These are phyloP conservation scores for Smittium culicis DNA, from an alignment of 371 early-diverging fungal species.

Conservation along the genomic window DNA sequence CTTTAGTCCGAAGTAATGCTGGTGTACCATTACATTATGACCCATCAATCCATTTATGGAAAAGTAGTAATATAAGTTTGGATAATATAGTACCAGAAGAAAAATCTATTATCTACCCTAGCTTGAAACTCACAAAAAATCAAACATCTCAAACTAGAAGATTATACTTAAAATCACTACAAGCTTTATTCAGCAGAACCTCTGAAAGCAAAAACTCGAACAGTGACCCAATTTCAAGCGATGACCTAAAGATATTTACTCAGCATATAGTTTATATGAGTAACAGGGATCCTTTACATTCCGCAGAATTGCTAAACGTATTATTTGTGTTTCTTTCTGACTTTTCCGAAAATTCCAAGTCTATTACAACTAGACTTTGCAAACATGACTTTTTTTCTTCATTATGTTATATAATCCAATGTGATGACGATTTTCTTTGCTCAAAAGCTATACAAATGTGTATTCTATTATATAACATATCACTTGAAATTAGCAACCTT, in stretches of 20 bases:
- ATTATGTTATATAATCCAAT: slow-evolving; percentile 24
- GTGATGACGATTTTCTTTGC: slow-evolving; percentile 21
- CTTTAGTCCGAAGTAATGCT: background rate
- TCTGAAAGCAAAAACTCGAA: background rate
- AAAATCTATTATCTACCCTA: background rate
- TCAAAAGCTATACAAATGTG: slow-evolving; percentile 25
- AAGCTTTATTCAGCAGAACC: background rate
- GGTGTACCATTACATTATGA: slow-evolving; percentile 1
- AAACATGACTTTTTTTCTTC: slow-evolving; percentile 14
- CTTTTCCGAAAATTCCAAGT: slow-evolving; percentile 17
- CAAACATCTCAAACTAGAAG: background rate
- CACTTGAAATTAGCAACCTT: slow-evolving; percentile 11
- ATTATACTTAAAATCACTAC: background rate
- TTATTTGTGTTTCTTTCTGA: slow-evolving; percentile 25
- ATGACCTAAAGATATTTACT: background rate
- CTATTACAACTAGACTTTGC: slow-evolving; percentile 17
- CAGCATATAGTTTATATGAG: slow-evolving; percentile 23
- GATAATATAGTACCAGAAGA: background rate
- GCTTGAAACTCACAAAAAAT: too few relatives aligned
- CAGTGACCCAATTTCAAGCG: background rate
- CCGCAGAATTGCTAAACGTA: slow-evolving; percentile 20
- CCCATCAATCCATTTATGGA: background rate
- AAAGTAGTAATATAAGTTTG: background rate
- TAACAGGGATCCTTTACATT: slow-evolving; percentile 22
- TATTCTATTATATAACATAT: slow-evolving; percentile 18